Evolutionary conservation across 257 asterid genomes (phyloP).

Genomic region (Capsicum rhomboideum): DNA sequence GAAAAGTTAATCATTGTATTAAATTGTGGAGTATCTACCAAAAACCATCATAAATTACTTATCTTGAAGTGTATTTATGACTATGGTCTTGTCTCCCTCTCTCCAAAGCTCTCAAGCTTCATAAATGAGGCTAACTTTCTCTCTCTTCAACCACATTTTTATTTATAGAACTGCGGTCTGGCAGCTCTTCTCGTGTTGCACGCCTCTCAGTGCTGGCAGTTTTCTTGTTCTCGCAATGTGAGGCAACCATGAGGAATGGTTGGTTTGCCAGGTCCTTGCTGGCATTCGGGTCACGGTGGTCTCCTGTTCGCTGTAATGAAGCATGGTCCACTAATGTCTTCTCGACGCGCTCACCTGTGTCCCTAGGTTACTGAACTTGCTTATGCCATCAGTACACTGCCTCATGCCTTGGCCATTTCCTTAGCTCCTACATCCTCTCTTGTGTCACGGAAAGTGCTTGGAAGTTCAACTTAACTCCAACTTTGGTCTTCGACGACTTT

Average conservation of each 20-base stretch:
- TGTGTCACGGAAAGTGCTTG: background rate
- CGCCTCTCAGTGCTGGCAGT: background rate
- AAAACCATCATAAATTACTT: background rate
- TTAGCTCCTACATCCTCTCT: background rate
- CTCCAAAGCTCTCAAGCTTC: background rate
- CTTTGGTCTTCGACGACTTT: background rate
- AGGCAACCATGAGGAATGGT: background rate
- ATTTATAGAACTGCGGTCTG: background rate
- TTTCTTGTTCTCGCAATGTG: background rate
- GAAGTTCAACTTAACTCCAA: background rate
- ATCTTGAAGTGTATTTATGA: background rate
- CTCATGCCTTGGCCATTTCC: background rate
- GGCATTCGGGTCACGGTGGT: background rate
- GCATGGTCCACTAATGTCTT: background rate
- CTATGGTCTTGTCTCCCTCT: background rate
- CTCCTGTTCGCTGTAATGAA: background rate
- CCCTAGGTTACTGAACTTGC: background rate
- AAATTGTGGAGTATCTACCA: background rate
- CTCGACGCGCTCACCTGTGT: background rate
- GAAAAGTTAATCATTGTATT: background rate
- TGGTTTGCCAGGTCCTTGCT: background rate
- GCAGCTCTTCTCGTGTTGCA: background rate
- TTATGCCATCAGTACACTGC: background rate
- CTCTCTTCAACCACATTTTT: background rate
- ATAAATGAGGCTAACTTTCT: background rate